Conservation (phyloP, 495 filamentous ascomycete genomes). For the Penicillium alfredii region DNA sequence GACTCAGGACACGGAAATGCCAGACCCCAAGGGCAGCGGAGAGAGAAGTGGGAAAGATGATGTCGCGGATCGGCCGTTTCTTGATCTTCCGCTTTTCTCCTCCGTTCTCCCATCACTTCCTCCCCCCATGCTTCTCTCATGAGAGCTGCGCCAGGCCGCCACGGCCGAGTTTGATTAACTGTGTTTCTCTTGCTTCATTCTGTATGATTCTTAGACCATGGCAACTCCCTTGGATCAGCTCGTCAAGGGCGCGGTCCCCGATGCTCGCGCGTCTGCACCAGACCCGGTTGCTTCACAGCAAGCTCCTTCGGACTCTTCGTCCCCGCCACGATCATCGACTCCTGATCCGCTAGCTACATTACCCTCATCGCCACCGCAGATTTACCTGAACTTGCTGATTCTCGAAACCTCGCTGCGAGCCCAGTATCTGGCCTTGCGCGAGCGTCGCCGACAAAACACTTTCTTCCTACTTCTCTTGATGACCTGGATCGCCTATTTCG, state of each 20-base stretch:
- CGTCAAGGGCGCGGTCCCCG: constrained; percentile 72
- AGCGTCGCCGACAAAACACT: constrained; percentile 87
- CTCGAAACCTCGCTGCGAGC: constrained; percentile 90
- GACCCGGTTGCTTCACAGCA: constrained; percentile 28
- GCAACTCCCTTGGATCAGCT: constrained; percentile 69
- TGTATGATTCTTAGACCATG: constrained; percentile 33
- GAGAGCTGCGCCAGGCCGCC: constrained; percentile 24
- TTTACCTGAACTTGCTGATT: constrained; percentile 96
- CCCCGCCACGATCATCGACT: constrained; percentile 37
- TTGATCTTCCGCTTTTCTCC: background rate
- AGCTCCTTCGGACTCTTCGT: constrained; percentile 31
- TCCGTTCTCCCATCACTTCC: constrained; percentile 8
- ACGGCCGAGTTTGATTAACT: no score
- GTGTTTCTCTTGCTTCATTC: constrained; percentile 11
- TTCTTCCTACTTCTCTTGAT: constrained; percentile 80
- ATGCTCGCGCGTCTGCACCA: constrained; percentile 37
- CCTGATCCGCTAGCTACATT: constrained; percentile 73
- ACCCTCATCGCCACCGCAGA: constrained; percentile 90
- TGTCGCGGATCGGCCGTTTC: constrained; percentile 14
- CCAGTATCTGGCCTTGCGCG: constrained; percentile 84
- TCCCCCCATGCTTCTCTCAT: constrained; percentile 13
- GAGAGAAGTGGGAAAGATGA: constrained; percentile 12
- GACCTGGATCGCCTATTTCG: constrained; percentile 75
- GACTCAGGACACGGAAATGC: background rate
- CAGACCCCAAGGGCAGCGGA: background rate